These are phyloP conservation scores for Platanthera zijinensis DNA, from an alignment of 106 monocot species.

Conservation along the genomic window DNA sequence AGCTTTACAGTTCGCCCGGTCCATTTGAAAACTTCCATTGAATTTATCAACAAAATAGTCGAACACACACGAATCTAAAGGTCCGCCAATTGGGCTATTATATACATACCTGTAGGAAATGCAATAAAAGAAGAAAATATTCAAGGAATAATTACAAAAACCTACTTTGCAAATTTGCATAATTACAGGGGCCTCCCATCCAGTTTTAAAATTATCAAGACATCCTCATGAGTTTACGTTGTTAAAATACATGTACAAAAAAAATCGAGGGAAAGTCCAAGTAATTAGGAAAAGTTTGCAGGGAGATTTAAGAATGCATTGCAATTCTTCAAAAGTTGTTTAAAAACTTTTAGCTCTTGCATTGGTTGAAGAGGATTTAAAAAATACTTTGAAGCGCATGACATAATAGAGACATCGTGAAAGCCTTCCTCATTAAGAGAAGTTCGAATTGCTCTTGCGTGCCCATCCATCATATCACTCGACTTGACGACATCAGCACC, in stretches of 20 bases:
- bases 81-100: constrained; percentile 57
- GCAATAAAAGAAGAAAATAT: not conserved
- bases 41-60: constrained; percentile 4
- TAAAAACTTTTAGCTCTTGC: not conserved
- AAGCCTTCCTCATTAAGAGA: constrained; percentile 91
- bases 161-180: too few species aligned
- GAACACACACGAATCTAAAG: not conserved
- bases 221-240: too few species aligned
- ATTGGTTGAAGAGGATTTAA: too few species aligned
- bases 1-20: constrained; percentile 90
- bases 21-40: constrained; percentile 81
- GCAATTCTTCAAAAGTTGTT: not conserved
- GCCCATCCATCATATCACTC: constrained; percentile 98
- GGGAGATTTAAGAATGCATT: not conserved
- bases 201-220: not conserved
- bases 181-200: too few species aligned
- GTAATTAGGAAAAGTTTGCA: too few species aligned
- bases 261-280: too few species aligned
- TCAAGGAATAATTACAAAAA: not conserved
- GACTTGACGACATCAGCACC: constrained; percentile 98
- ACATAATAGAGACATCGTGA: constrained; percentile 93
- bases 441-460: constrained; percentile 65
- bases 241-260: not conserved
- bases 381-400: constrained; percentile 90
- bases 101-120: constrained; percentile 73